phyloP scores from a whole-genome alignment of 176 grass and related monocot genomes.

The Tuctoria greenei region DNA sequence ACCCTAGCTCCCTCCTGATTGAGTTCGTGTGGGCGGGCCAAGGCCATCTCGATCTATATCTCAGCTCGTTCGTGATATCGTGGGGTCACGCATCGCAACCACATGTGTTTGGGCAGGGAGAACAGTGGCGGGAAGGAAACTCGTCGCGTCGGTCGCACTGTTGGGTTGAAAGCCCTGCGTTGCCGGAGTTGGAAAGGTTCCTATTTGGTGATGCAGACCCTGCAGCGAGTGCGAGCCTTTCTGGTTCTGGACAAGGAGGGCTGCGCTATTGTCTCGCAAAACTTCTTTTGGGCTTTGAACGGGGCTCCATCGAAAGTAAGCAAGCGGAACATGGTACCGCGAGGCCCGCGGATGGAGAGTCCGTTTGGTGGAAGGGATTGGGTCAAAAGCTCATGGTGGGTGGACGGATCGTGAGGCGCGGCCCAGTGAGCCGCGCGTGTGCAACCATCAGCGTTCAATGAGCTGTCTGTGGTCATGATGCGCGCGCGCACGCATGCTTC shows the following conservation, averaged over 20 bases:
- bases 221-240: background rate
- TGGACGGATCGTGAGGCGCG: background rate
- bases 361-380: background rate
- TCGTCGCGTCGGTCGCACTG: background rate
- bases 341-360: background rate
- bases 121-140: constrained; percentile 24
- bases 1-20: background rate
- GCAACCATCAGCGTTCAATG: too few species aligned
- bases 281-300: too few species aligned
- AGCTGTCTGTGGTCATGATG: too few species aligned
- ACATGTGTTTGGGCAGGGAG: background rate
- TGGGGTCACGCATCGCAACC: constrained; percentile 20
- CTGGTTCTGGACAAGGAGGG: background rate
- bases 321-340: background rate
- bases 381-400: background rate
- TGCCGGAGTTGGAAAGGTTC: constrained; percentile 7
- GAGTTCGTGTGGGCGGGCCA: background rate
- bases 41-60: background rate
- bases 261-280: background rate
- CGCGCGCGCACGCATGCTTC: too few species aligned
- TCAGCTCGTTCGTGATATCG: background rate
- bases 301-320: background rate
- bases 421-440: too few species aligned
- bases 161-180: constrained; percentile 23
- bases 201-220: constrained; percentile 1